Base-by-base conservation (phyloP, 768 basidiomycete genomes). In the Sarcodon aspratus region DNA sequence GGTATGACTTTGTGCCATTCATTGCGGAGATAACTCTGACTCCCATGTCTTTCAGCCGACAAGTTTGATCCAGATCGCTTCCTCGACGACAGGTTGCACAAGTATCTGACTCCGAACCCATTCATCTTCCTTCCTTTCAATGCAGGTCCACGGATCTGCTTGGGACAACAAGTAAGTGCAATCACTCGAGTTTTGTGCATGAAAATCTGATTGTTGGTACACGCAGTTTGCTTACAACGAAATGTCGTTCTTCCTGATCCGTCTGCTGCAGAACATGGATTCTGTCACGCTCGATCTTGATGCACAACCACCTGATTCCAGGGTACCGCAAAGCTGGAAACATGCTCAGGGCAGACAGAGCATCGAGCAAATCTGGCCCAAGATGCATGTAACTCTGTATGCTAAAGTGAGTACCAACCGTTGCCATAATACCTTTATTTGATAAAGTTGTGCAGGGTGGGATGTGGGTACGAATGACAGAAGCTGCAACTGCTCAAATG, bases 71-170 rank as follows among this genome's bases (percentile, higher is more conserved):
- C 81, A 0, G 78, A 81, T 54, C 69, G 82, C 12, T 85, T 79
- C 68, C 59, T 82, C 42, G 81, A 84, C 49, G 69, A 71, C 9
- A 67, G 81, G 32, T 54, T 77, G 7, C 68, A 70, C 48, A 73
- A 72, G 54, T 77, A 77, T 50, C 64, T 80, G 15, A 66, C 65
- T 0, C 68, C 71, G 1, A 82, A 82, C 51, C 79, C 80, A 1
- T 81, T 75, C 67, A 83, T 85, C 52, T 84, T 83, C 61, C 62
- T 78, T 6, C 80, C 82, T 0, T 83, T 83, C 65, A 81, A 81
- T 50, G 79, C 78, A 0, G 82, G 79, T 1, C 82, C 80, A 6
- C 68, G 82, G 9, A 78, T 80, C 51, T 82, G 81, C 48, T 68
- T 80, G 8, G 81, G 74, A 0, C 71, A 74, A 52, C 71, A 72